Evolutionary conservation across 2,329 filamentous ascomycete genomes (phyloP), one percentile per base, ranked within the genome.

Genomic region (Gaeumannomyces sp.): DNA sequence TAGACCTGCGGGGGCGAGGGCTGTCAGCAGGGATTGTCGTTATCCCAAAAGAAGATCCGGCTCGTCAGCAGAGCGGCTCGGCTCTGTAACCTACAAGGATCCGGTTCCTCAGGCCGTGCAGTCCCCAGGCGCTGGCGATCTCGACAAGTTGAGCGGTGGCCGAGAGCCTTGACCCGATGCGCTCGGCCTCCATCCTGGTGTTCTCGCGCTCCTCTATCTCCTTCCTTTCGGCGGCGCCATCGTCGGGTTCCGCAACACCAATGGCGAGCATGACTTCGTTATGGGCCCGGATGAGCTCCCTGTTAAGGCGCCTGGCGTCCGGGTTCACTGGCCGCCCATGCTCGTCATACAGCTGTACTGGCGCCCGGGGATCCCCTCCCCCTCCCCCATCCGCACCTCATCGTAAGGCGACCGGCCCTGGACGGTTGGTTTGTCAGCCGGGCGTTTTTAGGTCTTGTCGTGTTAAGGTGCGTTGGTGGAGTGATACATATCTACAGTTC

Each of bases 221-320:
- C 63, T 80, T 77, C 6, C 76, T 74, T 4, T 77, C 76, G 28
- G 74, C 71, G 4, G 70, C 70, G 10, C 74, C 74, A 62, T 79
- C 81, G 64, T 87, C 84, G 19, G 84, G 82, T 69, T 87, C 85
- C 11, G 84, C 85, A 5, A 87, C 85, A 6, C 85, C 85, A 56
- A 87, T 87, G 13, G 86, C 83, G 25, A 81, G 78, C 85, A 87
- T 87, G 4, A 87, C 85, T 68, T 87, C 84, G 68, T 87, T 87
- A 69, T 87, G 85, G 13, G 85, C 81, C 63, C 85, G 79, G 31
- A 87, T 83, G 38, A 86, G 80, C 65, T 85, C 81, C 61, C 81
- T 79, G 68, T 85, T 86, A 67, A 85, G 80, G 16, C 77, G 76
- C 69, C 81, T 83, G 1, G 83, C 85, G 63, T 81, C 79, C 0